phyloP scores from a whole-genome alignment of 1,284 basidiomycete genomes.

The Cryptococcus depauperatus region DNA sequence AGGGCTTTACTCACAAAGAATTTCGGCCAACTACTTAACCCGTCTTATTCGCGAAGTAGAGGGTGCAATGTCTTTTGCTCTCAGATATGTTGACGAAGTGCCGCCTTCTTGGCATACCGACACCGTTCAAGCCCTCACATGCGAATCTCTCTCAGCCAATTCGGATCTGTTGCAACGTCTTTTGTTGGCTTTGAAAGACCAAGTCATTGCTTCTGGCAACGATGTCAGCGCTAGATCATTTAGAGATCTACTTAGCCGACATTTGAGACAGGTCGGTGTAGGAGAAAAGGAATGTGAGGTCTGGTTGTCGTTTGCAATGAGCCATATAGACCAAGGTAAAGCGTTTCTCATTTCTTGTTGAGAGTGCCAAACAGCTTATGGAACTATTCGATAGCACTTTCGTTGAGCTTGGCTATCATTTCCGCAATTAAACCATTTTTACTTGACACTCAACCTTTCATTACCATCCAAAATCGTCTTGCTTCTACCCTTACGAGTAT shows the following conservation, averaged over 20 bases:
- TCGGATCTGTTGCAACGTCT: constrained; percentile 32
- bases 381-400: constrained; percentile 51
- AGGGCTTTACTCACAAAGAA: constrained; percentile 50
- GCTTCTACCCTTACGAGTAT: constrained; percentile 71
- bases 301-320: constrained; percentile 64
- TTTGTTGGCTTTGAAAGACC: constrained; percentile 20
- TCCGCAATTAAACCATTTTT: constrained; percentile 56
- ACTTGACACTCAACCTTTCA: constrained; percentile 63
- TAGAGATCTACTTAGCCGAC: constrained; percentile 53
- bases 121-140: constrained; percentile 45
- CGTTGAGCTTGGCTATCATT: constrained; percentile 59
- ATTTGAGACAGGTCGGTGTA: constrained; percentile 53
- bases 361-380: too few species aligned
- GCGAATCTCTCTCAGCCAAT: constrained; percentile 6
- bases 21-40: constrained; percentile 45
- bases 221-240: constrained; percentile 54
- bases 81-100: constrained; percentile 50
- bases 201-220: constrained; percentile 46
- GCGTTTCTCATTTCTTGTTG: constrained; percentile 7
- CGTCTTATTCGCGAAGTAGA: constrained; percentile 52
- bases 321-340: constrained; percentile 55
- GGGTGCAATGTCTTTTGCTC: constrained; percentile 60
- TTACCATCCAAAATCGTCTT: constrained; percentile 80
- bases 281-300: constrained; percentile 60
- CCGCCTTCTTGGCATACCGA: constrained; percentile 49